phyloP scores from a whole-genome alignment of 331 rosid species.

The Erythrophleum ivorense region DNA sequence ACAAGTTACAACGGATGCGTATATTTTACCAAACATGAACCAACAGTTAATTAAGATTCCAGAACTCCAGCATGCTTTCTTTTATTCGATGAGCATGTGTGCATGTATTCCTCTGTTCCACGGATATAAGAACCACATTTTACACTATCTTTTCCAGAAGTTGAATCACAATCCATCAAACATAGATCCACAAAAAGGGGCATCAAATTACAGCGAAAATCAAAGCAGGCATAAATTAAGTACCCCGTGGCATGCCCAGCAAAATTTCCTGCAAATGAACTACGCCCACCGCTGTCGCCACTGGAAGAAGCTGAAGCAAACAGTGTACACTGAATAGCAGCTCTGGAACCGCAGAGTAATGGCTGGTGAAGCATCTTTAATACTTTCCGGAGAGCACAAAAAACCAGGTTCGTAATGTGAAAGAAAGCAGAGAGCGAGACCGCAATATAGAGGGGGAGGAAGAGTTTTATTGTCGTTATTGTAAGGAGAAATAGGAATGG shows the following conservation, averaged over 20 bases:
- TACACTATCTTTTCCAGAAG: background rate
- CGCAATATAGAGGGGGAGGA: background rate
- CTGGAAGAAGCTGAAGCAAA: slow-evolving; percentile 39
- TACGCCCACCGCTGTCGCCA: slow-evolving; percentile 13
- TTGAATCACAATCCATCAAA: slow-evolving; percentile 9
- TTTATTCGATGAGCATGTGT: background rate
- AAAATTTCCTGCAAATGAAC: slow-evolving; percentile 46
- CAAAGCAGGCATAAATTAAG: background rate
- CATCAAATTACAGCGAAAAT: background rate
- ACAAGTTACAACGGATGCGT: background rate
- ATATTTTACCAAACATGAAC: background rate
- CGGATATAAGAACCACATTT: background rate
- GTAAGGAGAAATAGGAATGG: background rate
- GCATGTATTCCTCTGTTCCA: background rate
- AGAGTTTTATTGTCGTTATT: background rate
- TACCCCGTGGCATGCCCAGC: slow-evolving; percentile 54
- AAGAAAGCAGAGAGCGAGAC: background rate
- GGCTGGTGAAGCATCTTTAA: slow-evolving; percentile 65
- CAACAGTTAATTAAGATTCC: background rate
- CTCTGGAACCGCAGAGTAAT: slow-evolving; percentile 50
- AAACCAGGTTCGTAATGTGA: background rate
- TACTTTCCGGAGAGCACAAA: background rate
- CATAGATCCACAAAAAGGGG: background rate
- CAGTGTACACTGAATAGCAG: slow-evolving; percentile 47
- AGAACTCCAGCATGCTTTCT: background rate